Evolutionary conservation across 345 rosid genomes (phyloP).

Genomic region (Clarkia xantiana): DNA sequence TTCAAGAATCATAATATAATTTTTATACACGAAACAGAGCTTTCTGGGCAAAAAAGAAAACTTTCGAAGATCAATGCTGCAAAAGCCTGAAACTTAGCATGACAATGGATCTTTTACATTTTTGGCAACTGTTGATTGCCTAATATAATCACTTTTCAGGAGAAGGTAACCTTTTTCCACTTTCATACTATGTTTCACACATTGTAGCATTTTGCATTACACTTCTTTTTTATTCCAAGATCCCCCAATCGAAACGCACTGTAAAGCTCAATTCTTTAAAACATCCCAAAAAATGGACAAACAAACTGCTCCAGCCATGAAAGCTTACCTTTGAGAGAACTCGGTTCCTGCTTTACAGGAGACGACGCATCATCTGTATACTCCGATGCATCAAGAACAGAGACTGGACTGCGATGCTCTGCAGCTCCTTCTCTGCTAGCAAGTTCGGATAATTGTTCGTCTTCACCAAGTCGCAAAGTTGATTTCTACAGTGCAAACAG

Average conservation of each 20-base stretch:
- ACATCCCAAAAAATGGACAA: too few relatives aligned
- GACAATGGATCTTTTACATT: neutral
- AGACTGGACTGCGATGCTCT: conserved; percentile 81
- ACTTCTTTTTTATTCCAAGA: too few relatives aligned
- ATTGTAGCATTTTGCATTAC: too few relatives aligned
- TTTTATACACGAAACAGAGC: too few relatives aligned
- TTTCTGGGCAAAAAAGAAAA: too few relatives aligned
- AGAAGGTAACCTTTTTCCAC: too few relatives aligned
- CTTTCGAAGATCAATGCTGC: too few relatives aligned
- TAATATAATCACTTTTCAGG: neutral
- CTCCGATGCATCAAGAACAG: conserved; percentile 53
- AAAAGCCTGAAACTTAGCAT: neutral
- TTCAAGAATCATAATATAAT: too few relatives aligned
- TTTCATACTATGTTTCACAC: too few relatives aligned
- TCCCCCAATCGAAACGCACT: too few relatives aligned
- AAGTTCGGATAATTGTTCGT: conserved; percentile 27
- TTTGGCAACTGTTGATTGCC: neutral
- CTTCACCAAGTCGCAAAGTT: conserved; percentile 31
- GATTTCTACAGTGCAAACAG: conserved; percentile 28
- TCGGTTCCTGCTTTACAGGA: conserved; percentile 37
- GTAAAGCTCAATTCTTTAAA: too few relatives aligned
- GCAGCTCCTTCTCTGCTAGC: conserved; percentile 16
- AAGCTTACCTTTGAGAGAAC: conserved; percentile 27
- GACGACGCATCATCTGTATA: conserved; percentile 50
- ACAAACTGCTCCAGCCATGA: too few relatives aligned